phyloP scores from a whole-genome alignment of 2,329 filamentous ascomycete species.

The Emmonsiellopsis sp. region DNA sequence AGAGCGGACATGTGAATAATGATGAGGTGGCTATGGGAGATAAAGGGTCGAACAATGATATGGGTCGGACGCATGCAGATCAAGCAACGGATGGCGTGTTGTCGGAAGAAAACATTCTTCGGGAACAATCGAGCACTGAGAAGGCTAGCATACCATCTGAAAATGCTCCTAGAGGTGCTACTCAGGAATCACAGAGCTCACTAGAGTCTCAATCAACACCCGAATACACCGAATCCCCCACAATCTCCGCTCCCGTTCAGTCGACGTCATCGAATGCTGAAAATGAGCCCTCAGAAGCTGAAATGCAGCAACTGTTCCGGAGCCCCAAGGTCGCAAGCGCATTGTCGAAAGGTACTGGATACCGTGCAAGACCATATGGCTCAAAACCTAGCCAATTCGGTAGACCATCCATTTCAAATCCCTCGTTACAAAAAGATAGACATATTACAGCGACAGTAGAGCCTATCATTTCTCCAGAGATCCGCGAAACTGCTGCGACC shows the following conservation, averaged over 20 bases:
- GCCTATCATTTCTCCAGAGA: not conserved
- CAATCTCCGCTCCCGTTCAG: not conserved
- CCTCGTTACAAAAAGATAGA: not conserved
- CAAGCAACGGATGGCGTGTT: too few relatives aligned
- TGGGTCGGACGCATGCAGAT: too few relatives aligned
- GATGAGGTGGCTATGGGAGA: too few relatives aligned
- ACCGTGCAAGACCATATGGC: constrained; percentile 8
- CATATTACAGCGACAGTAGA: not conserved
- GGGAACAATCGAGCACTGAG: too few relatives aligned
- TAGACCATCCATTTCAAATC: not conserved
- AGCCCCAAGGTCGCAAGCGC: constrained; percentile 49
- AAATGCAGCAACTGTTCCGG: constrained; percentile 54
- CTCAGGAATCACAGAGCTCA: not conserved
- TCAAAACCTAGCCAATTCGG: not conserved
- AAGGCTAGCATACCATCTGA: too few relatives aligned
- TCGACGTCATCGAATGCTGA: constrained; percentile 11
- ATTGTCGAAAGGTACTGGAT: constrained; percentile 37
- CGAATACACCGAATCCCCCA: not conserved
- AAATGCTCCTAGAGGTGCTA: too few relatives aligned
- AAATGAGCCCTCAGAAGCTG: constrained; percentile 45
- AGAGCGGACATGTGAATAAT: too few relatives aligned
- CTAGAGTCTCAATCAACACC: not conserved
- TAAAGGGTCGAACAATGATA: too few relatives aligned
- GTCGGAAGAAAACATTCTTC: too few relatives aligned
- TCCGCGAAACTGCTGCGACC: not conserved